A percentile compares a stretch with the other conserved stretches of the same genome.
These are phyloP conservation scores for Casaregolazyma suthepensis DNA, from an alignment of 1,139 yeast genomes.

Conservation along the genomic window DNA sequence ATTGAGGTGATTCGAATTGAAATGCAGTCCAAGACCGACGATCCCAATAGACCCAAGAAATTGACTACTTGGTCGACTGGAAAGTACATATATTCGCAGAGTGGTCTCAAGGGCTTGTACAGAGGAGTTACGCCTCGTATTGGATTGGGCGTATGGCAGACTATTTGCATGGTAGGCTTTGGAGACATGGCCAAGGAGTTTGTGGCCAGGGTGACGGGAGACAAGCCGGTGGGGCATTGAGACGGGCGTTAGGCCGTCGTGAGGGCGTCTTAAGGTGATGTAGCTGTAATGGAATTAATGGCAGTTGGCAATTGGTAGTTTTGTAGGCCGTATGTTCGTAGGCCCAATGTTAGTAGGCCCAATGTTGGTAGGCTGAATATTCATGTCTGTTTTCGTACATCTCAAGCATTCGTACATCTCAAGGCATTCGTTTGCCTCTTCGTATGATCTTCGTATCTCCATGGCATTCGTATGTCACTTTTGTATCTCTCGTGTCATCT, in stretches of 20 bases:
- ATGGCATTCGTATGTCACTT: too few relatives aligned
- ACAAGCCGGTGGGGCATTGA: constrained; percentile 40
- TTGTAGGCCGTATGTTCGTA: too few relatives aligned
- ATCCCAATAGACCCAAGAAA: constrained; percentile 93
- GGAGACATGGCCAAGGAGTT: constrained; percentile 83
- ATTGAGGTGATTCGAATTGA: constrained; percentile 96
- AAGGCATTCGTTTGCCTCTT: too few relatives aligned
- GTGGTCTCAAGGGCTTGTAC: constrained; percentile 86
- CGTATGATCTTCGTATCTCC: too few relatives aligned
- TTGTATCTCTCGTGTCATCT: too few relatives aligned
- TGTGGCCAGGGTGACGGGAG: constrained; percentile 54
- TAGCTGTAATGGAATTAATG: neutral
- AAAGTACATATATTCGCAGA: constrained; percentile 71
- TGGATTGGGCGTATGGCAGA: constrained; percentile 96
- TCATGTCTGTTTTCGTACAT: too few relatives aligned
- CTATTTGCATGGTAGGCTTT: constrained; percentile 97
- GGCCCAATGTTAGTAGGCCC: too few relatives aligned
- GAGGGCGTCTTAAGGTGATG: neutral
- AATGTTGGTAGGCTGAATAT: too few relatives aligned
- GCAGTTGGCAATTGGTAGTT: too few relatives aligned
- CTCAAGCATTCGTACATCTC: too few relatives aligned
- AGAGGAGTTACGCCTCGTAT: constrained; percentile 97
- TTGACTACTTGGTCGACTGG: constrained; percentile 74
- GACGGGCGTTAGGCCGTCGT: neutral
- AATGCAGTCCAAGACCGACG: constrained; percentile 90